Evolutionary conservation across 345 rosid species (phyloP), one percentile per base, ranked within the genome.

Genomic region (Stellera chamaejasme): DNA sequence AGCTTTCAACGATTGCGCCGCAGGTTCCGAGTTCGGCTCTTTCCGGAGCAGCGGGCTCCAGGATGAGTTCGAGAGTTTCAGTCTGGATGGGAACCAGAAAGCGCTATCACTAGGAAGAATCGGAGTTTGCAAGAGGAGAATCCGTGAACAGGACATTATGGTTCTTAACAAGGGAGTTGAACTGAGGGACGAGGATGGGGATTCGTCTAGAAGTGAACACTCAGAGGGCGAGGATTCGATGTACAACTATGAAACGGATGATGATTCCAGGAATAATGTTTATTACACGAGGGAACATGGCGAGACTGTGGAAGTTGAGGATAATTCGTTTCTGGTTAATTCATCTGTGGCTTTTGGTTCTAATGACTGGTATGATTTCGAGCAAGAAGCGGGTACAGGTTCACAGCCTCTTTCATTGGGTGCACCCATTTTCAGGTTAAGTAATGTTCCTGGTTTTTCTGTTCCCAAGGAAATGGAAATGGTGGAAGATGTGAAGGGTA

Each of bases 331-430:
- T 60, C 66, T 72, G 56, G 77, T 93, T 46, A 79, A 72, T 69
- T 82, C 97, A 0, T 77, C 88, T 15, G 83, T 83, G 50, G 97
- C 96, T n/a, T 93, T 81, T 73, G 99, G 97, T 72, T 75, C 76
- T 10, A 77, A 73, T 59, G 99, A 93, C 66, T 89, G 96, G 93
- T 84, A 86, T 73, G 96, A 82, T 64, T 93, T 82, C 73, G 91
- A 82, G 75, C 84, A 59, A 72, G 81, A 84, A 78, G 75, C 77
- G 0, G 76, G 73, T 11, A 75, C 67, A 50, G 58, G 52, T 57
- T 50, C 41, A 68, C 69, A 62, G 66, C 71, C 68, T 68, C 76
- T 7, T 55, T 79, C 58, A 59, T 58, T 77, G 27, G 68, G 59
- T n/a, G 55, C 51, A 60, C 52, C 69, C 16, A 14, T 54, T 39